phyloP scores from a whole-genome alignment of 2,329 filamentous ascomycete genomes.

The Ophiostoma ips region DNA sequence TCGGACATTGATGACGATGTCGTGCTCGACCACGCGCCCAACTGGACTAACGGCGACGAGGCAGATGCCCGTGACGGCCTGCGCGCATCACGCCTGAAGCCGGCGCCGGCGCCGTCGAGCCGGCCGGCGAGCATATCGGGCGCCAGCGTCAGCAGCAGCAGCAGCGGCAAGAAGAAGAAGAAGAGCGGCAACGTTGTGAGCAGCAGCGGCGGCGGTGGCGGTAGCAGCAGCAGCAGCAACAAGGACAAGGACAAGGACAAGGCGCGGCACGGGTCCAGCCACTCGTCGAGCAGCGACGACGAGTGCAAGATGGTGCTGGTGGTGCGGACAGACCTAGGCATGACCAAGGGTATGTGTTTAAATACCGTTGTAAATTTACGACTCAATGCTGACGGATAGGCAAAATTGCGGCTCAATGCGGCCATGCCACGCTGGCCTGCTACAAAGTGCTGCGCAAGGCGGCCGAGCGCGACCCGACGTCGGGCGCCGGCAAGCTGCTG shows the following conservation, averaged over 20 bases:
- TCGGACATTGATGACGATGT: conserved; percentile 51
- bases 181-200: conserved; percentile 17
- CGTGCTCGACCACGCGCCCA: conserved; percentile 50
- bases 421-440: conserved; percentile 92
- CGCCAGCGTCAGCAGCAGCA: conserved; percentile 17
- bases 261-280: conserved; percentile 22
- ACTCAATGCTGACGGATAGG: conserved; percentile 34
- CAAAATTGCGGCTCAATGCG: conserved; percentile 93
- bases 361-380: too few species aligned
- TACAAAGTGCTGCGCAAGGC: conserved; percentile 65
- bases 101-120: neutral
- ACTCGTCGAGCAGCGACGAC: conserved; percentile 43
- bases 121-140: conserved; percentile 1
- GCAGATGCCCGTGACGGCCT: conserved; percentile 46
- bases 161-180: conserved; percentile 17
- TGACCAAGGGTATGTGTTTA: conserved; percentile 67
- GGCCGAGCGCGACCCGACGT: conserved; percentile 35
- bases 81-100: conserved; percentile 16
- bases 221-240: conserved; percentile 15
- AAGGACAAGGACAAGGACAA: conserved; percentile 27
- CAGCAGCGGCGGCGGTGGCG: conserved; percentile 16
- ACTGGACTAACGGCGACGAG: conserved; percentile 49
- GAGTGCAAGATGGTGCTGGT: conserved; percentile 92
- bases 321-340: conserved; percentile 85
- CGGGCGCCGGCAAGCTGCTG: conserved; percentile 49